Percentiles rank a stretch among this genome's conserved stretches.
phyloP scores from a whole-genome alignment of 805 yeast genomes.

The Metschnikowia kunwiensis region DNA sequence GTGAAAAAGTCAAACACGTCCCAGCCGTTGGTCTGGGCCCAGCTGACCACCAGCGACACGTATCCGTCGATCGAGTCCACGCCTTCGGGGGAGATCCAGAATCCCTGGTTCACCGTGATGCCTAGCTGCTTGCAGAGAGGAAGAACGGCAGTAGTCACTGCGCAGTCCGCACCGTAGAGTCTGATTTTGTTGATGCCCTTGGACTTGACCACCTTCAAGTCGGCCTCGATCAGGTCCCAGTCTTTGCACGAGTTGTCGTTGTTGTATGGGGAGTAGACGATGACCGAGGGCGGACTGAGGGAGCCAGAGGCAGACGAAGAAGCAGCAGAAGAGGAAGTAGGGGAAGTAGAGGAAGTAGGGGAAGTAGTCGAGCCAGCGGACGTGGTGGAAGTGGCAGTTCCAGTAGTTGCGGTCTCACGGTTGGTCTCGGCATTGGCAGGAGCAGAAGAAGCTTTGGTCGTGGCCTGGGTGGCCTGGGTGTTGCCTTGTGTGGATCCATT shows the following conservation, averaged over 20 bases:
- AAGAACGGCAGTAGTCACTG: constrained; percentile 58
- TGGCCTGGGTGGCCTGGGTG: constrained; percentile 14
- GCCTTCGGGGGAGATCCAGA: constrained; percentile 71
- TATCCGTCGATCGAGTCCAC: constrained; percentile 64
- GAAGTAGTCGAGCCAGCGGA: constrained; percentile 22
- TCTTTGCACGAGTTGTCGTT: constrained; percentile 67
- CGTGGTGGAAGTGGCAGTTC: constrained; percentile 18
- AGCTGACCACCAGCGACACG: constrained; percentile 50
- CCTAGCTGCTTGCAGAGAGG: constrained; percentile 61
- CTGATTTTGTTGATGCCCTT: constrained; percentile 68
- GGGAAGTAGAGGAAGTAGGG: constrained; percentile 10
- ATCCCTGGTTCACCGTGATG: constrained; percentile 76
- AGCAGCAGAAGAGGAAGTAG: constrained; percentile 14
- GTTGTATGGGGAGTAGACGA: constrained; percentile 79
- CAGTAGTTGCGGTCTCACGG: constrained; percentile 1
- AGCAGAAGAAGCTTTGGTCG: constrained; percentile 16
- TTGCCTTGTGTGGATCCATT: neutral
- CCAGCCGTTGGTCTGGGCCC: constrained; percentile 57
- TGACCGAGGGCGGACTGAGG: constrained; percentile 49
- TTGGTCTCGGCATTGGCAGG: constrained; percentile 10
- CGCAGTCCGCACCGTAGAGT: constrained; percentile 86
- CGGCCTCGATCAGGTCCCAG: constrained; percentile 50
- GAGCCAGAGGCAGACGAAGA: constrained; percentile 16
- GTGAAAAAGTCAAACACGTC: constrained; percentile 72
- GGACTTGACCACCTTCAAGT: constrained; percentile 53